phyloP scores from a whole-genome alignment of 2,329 filamentous ascomycete genomes.

The Anisogramma anomala region DNA sequence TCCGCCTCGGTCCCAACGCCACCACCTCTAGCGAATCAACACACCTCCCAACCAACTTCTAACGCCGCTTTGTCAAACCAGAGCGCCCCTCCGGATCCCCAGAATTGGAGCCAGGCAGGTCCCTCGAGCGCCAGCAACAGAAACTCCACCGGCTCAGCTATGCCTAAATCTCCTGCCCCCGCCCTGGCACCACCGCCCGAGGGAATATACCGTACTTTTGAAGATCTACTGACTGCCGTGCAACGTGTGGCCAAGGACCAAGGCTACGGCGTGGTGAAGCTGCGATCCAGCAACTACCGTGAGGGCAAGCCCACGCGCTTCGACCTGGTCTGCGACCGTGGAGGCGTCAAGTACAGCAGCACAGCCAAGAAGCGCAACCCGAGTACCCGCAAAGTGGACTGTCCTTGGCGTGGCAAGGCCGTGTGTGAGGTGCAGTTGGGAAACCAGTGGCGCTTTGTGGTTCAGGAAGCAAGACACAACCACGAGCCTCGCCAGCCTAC shows the following conservation, averaged over 20 bases:
- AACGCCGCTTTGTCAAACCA: constrained; percentile 13
- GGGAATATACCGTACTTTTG: constrained; percentile 48
- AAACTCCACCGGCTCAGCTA: constrained; percentile 23
- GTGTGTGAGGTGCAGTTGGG: constrained; percentile 51
- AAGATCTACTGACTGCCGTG: constrained; percentile 45
- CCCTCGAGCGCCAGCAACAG: constrained; percentile 19
- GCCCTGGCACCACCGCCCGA: constrained; percentile 45
- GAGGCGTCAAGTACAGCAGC: constrained; percentile 53
- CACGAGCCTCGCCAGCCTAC: constrained; percentile 47
- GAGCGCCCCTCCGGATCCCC: constrained; percentile 12
- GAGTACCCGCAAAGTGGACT: constrained; percentile 52
- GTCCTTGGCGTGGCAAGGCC: constrained; percentile 51
- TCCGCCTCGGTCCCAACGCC: constrained; percentile 14
- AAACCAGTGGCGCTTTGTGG: constrained; percentile 53
- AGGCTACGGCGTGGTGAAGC: constrained; percentile 51
- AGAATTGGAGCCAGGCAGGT: constrained; percentile 13
- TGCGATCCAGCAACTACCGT: constrained; percentile 51
- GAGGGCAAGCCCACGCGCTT: constrained; percentile 52
- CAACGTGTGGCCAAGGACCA: constrained; percentile 51
- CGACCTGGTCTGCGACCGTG: constrained; percentile 51
- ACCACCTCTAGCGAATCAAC: constrained; percentile 13
- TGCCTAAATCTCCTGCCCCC: constrained; percentile 37
- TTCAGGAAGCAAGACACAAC: constrained; percentile 50
- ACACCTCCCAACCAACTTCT: constrained; percentile 10
- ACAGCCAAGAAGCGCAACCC: constrained; percentile 54